Evolutionary conservation across 768 basidiomycete species (phyloP), one percentile per base, ranked within the genome.

Genomic region (Agaricus blazei): DNA sequence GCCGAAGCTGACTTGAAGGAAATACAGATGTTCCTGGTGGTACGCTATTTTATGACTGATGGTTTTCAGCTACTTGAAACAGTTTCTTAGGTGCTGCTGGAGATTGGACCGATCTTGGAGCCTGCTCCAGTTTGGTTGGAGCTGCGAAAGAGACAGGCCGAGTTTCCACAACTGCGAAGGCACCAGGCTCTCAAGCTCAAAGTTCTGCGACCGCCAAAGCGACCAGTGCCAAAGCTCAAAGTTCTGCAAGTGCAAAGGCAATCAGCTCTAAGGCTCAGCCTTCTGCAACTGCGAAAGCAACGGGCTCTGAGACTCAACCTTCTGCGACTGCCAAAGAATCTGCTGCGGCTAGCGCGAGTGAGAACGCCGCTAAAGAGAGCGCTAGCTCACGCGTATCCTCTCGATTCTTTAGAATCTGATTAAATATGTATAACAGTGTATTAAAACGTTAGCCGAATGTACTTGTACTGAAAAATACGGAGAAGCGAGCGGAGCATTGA

Each of bases 31-130:
- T 48, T 23, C 71, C 71, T 8, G 72, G 71, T 60, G 70, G 68
- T 69, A 50, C 6, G 54, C 53, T n/a, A 9, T 28, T 19, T 36
- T 34, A 11, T 34, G 3, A 34, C 11, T 8, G 7, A 34, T 34
- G 34, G 11, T 34, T 34, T 34, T 34, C 34, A 8, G 7, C 38
- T 31, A 12, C 4, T 15, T 24, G 36, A 15, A n/a, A 6, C 48
- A 29, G 29, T 40, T 31, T 9, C 14, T 27, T 23, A 72, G 68
- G 70, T 34, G 45, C 65, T 42, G 64, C 67, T 19, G 68, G 65
- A 1, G 71, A 64, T n/a, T 73, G 73, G 72, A 60, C 60, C 15
- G 67, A 74, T 46, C 58, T 68, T 12, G 72, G 69, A 11, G 58
- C 67, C 12, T 74, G 72, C 48, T 55, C 56, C 27, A 28, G 37